A percentile compares a stretch with the other conserved stretches of the same genome.
phyloP scores from a whole-genome alignment of 768 basidiomycete genomes.

The Suillus occidentalis region DNA sequence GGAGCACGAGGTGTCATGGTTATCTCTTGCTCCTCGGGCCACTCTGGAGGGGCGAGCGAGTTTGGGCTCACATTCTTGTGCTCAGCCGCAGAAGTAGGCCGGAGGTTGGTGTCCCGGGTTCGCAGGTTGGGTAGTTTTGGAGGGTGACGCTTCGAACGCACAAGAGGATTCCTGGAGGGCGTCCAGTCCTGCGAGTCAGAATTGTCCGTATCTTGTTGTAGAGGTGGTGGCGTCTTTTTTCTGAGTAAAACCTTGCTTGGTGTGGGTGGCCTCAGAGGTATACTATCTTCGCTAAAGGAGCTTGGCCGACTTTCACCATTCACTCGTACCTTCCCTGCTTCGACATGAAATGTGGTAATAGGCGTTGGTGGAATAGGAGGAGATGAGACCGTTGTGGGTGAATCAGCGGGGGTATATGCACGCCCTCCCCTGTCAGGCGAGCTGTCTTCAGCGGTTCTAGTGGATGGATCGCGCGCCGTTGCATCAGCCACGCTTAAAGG shows the following conservation, averaged over 20 bases:
- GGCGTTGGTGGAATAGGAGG: slow-evolving; percentile 43
- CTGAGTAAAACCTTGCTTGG: slow-evolving; percentile 33
- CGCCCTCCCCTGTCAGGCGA: slow-evolving; percentile 32
- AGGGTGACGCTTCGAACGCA: slow-evolving; percentile 54
- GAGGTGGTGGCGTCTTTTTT: slow-evolving; percentile 39
- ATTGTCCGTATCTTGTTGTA: slow-evolving; percentile 33
- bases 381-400: slow-evolving; percentile 38
- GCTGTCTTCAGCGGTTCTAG: slow-evolving; percentile 22
- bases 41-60: slow-evolving; percentile 48
- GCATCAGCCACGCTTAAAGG: slow-evolving; percentile 44
- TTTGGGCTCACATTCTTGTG: slow-evolving; percentile 45
- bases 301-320: slow-evolving; percentile 31
- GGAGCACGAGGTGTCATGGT: slow-evolving; percentile 58
- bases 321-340: slow-evolving; percentile 28
- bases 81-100: slow-evolving; percentile 26
- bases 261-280: slow-evolving; percentile 27
- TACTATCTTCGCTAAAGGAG: slow-evolving; percentile 23
- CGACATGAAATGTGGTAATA: slow-evolving; percentile 23
- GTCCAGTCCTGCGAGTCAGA: slow-evolving; percentile 46
- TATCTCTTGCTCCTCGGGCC: slow-evolving; percentile 51
- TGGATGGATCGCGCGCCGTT: slow-evolving; percentile 32
- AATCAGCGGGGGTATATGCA: slow-evolving; percentile 35
- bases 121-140: slow-evolving; percentile 49
- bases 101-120: slow-evolving; percentile 34
- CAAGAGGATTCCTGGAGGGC: slow-evolving; percentile 40